Percentiles rank a stretch among this genome's conserved stretches.
Conservation (phyloP, 768 basidiomycete genomes). For the Termitomyces sp. region DNA sequence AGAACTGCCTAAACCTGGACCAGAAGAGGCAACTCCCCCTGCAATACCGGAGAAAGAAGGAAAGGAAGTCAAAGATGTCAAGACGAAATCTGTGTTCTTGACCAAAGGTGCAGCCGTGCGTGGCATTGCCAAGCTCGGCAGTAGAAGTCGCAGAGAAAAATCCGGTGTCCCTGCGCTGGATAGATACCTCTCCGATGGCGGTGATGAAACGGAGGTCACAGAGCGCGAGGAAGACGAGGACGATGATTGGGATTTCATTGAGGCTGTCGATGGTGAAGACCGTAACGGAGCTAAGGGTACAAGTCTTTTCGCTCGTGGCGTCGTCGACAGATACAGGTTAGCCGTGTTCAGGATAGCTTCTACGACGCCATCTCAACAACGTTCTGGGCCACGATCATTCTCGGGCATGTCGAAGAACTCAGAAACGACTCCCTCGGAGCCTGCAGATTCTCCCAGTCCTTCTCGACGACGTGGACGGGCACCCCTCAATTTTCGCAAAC, state of each 20-base stretch:
- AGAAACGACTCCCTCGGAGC: conserved; percentile 32
- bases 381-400: conserved; percentile 38
- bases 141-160: conserved; percentile 61
- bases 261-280: conserved; percentile 76
- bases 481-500: conserved; percentile 64
- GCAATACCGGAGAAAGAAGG: conserved; percentile 24
- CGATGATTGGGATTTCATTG: conserved; percentile 91
- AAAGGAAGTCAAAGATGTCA: conserved; percentile 11
- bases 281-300: conserved; percentile 74
- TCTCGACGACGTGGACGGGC: conserved; percentile 64
- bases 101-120: conserved; percentile 16
- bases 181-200: conserved; percentile 55
- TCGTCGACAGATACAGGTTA: conserved; percentile 82
- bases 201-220: conserved; percentile 40
- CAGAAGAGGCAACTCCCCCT: conserved; percentile 20
- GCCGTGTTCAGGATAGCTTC: conserved; percentile 84
- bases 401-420: conserved; percentile 58
- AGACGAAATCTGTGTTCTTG: conserved; percentile 18
- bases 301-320: conserved; percentile 85
- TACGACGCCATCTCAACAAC: conserved; percentile 42
- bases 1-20: conserved; percentile 18
- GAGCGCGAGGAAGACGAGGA: conserved; percentile 61
- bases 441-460: conserved; percentile 39
- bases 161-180: conserved; percentile 82
- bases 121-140: conserved; percentile 18